Evolutionary conservation across 768 basidiomycete species (phyloP).

Genomic region (Lactifluus piperatus): DNA sequence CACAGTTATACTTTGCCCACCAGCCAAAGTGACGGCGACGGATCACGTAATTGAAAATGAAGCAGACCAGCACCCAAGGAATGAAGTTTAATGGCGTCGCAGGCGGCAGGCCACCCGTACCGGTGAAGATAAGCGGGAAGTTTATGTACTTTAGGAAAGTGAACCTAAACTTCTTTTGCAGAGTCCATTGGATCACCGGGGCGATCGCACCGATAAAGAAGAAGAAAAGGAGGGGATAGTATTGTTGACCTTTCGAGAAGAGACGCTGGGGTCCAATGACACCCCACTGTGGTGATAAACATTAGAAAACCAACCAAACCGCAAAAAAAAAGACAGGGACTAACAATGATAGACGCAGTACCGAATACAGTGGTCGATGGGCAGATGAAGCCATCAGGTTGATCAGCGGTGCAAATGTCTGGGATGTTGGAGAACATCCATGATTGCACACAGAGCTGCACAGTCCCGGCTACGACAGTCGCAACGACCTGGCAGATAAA

Average conservation of each 20-base stretch:
- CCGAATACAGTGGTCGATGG: slow-evolving; percentile 66
- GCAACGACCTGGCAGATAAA: slow-evolving; percentile 65
- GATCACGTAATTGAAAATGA: slow-evolving; percentile 32
- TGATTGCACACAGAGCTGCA: slow-evolving; percentile 64
- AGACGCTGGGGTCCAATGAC: slow-evolving; percentile 61
- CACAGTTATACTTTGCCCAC: slow-evolving; percentile 33
- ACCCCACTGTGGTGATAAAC: slow-evolving; percentile 31
- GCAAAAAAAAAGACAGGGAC: not conserved
- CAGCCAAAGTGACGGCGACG: slow-evolving; percentile 31
- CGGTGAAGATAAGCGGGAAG: slow-evolving; percentile 38
- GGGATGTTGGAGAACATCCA: slow-evolving; percentile 70
- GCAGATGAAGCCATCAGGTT: slow-evolving; percentile 61
- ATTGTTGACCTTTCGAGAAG: not conserved
- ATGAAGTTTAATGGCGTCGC: slow-evolving; percentile 35
- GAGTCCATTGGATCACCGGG: slow-evolving; percentile 46
- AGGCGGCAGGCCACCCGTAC: slow-evolving; percentile 36
- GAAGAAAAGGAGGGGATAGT: slow-evolving; percentile 46
- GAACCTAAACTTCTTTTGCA: slow-evolving; percentile 23
- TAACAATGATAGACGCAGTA: slow-evolving; percentile 69
- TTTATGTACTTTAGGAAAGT: slow-evolving; percentile 50
- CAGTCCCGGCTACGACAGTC: slow-evolving; percentile 60
- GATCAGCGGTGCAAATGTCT: slow-evolving; percentile 44
- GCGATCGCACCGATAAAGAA: slow-evolving; percentile 68
- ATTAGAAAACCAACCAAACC: not conserved
- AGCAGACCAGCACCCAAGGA: slow-evolving; percentile 30